Evolutionary conservation across 257 asterid genomes (phyloP).

Genomic region (Solanum appendiculatum): DNA sequence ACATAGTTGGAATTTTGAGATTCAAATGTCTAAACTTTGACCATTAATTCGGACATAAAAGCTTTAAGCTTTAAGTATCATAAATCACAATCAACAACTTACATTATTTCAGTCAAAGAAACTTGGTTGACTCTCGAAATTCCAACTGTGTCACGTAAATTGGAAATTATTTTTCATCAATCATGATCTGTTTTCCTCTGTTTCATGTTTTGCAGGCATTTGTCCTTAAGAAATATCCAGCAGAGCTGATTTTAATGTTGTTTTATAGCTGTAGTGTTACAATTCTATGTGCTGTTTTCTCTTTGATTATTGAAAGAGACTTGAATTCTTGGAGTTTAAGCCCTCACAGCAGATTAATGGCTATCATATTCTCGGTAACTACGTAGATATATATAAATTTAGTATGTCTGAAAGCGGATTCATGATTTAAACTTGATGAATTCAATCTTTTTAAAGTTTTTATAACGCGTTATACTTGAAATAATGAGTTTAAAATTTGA

Average conservation of each 20-base stretch:
- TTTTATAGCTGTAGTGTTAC: slow-evolving; percentile 54
- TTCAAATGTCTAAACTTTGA: not conserved
- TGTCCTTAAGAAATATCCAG: slow-evolving; percentile 47
- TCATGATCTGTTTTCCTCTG: not conserved
- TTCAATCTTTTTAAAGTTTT: not conserved
- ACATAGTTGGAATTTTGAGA: not conserved
- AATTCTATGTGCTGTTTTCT: slow-evolving; percentile 30
- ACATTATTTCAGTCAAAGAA: not conserved
- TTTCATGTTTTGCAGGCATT: slow-evolving; percentile 34
- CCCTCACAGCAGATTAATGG: slow-evolving; percentile 28
- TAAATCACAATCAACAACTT: too few species aligned
- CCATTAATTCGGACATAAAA: too few species aligned
- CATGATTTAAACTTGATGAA: not conserved
- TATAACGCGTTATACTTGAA: not conserved
- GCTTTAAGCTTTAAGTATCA: too few species aligned
- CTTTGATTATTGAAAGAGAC: slow-evolving; percentile 32
- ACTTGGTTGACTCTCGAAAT: not conserved
- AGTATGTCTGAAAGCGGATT: not conserved
- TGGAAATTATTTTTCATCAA: not conserved
- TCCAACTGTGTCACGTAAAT: not conserved
- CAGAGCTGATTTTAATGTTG: slow-evolving; percentile 47
- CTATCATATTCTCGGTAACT: slow-evolving; percentile 56
- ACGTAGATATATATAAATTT: not conserved
- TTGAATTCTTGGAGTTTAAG: slow-evolving; percentile 42
- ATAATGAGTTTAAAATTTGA: not conserved